These are phyloP conservation scores for Pinus albicaulis DNA, from an alignment of 75 land plant species.

Conservation along the genomic window DNA sequence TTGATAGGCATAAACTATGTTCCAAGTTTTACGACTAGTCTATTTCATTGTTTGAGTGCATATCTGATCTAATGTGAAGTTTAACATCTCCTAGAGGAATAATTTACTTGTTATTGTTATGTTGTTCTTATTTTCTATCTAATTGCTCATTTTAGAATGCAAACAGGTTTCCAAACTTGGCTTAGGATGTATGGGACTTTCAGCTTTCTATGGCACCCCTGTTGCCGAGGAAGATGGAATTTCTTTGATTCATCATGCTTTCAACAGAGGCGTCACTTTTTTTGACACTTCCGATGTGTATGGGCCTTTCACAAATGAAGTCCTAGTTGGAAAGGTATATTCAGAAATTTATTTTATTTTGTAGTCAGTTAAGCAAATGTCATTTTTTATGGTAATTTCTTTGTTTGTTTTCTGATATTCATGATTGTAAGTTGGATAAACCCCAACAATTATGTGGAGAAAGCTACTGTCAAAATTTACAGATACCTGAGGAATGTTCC, in stretches of 20 bases:
- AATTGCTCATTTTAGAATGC: not conserved
- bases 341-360: not conserved
- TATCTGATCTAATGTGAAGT: no score
- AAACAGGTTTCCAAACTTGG: slow-evolving; percentile 32
- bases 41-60: no score
- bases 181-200: slow-evolving; percentile 33
- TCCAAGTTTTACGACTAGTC: no score
- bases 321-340: slow-evolving; percentile 28
- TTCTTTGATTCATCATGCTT: slow-evolving; percentile 26
- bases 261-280: slow-evolving; percentile 31
- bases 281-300: slow-evolving; percentile 40
- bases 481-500: not conserved
- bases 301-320: slow-evolving; percentile 27
- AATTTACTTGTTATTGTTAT: not conserved
- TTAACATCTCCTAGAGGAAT: not conserved
- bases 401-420: not conserved
- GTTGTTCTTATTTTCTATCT: not conserved
- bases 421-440: not conserved
- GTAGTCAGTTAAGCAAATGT: not conserved
- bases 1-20: no score
- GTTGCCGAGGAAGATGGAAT: slow-evolving; percentile 19
- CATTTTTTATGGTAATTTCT: not conserved
- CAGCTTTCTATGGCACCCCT: slow-evolving; percentile 10
- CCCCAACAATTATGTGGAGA: not conserved
- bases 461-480: not conserved